Conservation (phyloP, 1,284 basidiomycete genomes). For the Irpex sp. region DNA sequence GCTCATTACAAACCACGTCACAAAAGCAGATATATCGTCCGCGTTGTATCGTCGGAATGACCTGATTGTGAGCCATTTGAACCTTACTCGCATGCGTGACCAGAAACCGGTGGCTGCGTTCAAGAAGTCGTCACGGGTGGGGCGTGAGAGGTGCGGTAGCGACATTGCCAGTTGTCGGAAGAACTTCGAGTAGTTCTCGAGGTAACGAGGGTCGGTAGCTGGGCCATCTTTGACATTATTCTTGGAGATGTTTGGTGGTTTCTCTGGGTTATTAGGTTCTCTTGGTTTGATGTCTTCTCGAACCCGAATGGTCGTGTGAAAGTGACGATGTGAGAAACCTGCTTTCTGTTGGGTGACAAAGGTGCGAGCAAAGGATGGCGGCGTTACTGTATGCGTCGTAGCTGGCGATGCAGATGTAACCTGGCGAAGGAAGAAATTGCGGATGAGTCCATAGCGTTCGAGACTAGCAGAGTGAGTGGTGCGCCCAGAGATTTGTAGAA, state of each 20-base stretch:
- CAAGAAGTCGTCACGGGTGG: slow-evolving; percentile 86
- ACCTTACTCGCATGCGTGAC: slow-evolving; percentile 87
- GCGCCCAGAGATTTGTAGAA: not conserved
- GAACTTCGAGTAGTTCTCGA: slow-evolving; percentile 77
- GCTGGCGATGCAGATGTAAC: slow-evolving; percentile 22
- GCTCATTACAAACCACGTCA: slow-evolving; percentile 93
- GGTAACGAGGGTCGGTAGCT: slow-evolving; percentile 31
- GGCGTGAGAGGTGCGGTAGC: slow-evolving; percentile 76
- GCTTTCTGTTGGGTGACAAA: not conserved
- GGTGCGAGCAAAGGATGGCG: not conserved
- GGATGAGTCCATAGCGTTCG: slow-evolving; percentile 49
- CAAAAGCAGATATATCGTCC: slow-evolving; percentile 95
- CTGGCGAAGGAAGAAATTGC: slow-evolving; percentile 41
- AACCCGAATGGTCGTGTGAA: slow-evolving; percentile 4
- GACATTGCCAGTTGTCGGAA: slow-evolving; percentile 74
- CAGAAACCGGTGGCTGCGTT: slow-evolving; percentile 86
- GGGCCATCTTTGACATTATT: not conserved
- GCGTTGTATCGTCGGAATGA: slow-evolving; percentile 95
- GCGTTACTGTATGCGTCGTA: not conserved
- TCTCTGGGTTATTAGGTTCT: not conserved
- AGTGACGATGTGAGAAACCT: not conserved
- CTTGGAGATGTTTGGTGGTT: not conserved
- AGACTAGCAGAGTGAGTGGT: slow-evolving; percentile 10
- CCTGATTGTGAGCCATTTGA: slow-evolving; percentile 97
- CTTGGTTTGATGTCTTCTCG: not conserved